phyloP scores from a whole-genome alignment of 2,329 filamentous ascomycete species.

The Aspergillus hortae region DNA sequence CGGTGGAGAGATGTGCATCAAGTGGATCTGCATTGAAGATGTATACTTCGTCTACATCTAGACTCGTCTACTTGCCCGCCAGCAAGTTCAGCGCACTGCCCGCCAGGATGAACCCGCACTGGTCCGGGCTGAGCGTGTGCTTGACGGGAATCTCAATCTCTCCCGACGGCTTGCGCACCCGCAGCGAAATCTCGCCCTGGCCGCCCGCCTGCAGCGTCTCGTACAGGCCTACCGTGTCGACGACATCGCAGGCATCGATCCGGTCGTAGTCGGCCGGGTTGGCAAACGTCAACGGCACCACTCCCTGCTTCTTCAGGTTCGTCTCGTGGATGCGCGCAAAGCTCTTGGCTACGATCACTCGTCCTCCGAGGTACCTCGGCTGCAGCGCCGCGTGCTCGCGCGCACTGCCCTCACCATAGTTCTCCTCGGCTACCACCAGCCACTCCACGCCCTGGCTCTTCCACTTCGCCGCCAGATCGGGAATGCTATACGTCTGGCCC shows the following conservation, averaged over 20 bases:
- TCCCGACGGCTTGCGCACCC: slow-evolving; percentile 42
- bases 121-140: slow-evolving; percentile 84
- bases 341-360: slow-evolving; percentile 78
- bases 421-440: slow-evolving; percentile 96
- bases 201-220: slow-evolving; percentile 61
- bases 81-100: slow-evolving; percentile 91
- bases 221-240: slow-evolving; percentile 76
- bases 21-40: no score
- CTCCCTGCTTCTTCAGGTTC: slow-evolving; percentile 95
- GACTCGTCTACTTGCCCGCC: slow-evolving; percentile 3
- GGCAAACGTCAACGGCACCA: slow-evolving; percentile 88
- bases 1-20: background rate
- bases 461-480: slow-evolving; percentile 82
- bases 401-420: slow-evolving; percentile 90
- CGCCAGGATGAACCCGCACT: slow-evolving; percentile 87
- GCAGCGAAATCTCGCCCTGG: slow-evolving; percentile 19
- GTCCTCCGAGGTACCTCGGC: slow-evolving; percentile 82
- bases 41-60: no score
- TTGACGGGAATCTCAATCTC: slow-evolving; percentile 72
- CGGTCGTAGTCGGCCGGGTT: slow-evolving; percentile 84
- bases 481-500: slow-evolving; percentile 72
- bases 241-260: slow-evolving; percentile 77
- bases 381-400: slow-evolving; percentile 88
- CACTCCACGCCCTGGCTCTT: slow-evolving; percentile 71
- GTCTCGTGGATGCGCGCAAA: slow-evolving; percentile 95